Base-by-base conservation (phyloP, 495 filamentous ascomycete genomes). In the Hypomontagnella submonticulosa region DNA sequence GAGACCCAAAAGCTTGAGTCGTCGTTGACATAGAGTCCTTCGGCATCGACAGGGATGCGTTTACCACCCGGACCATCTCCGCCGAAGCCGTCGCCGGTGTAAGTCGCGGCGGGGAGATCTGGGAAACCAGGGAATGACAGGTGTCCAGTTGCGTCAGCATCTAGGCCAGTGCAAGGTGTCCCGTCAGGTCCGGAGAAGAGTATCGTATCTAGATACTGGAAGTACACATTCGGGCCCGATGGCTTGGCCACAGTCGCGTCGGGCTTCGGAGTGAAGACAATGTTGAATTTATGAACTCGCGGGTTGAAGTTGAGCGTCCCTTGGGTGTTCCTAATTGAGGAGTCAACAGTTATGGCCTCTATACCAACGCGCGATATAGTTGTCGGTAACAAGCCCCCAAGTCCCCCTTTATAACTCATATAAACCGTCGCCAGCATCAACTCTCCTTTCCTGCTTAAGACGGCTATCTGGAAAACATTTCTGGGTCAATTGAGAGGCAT, bases 281-380 rank as follows among this genome's bases (percentile, higher is more conserved):
- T 77, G 51, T 79, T 71, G 67, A 92, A 88, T 57, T 89, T 88
- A 72, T 95, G 91, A 37, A 95, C 83, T 43, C 91, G 87, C 0
- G 84, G 81, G 58, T 92, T 86, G 74, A 83, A 91, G 74, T 92
- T 92, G 12, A 88, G 73, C 0, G 91, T 93, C 10, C 91, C 91
- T 65, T 92, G 78, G 10, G 90, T 92, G 56, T 84, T 79, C 70
- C 69, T 72, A 50, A 50, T 40, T n/a, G 37, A 2, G 15, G 19
- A 33, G 32, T 65, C 16, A 61, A 12, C 27, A 34, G 20, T 27
- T 46, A 7, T 55, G 7, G 27, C 44, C 3, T 23, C 16, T 7
- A 36, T 36, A 30, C 9, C 27, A 13, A 23, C 18, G 33, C 4
- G 48, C 16, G 4, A 38, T 4, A 12, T 37, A 27, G 23, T 6